Evolutionary conservation across 208 protist genomes (phyloP).

Genomic region (Trypanosoma vivax): DNA sequence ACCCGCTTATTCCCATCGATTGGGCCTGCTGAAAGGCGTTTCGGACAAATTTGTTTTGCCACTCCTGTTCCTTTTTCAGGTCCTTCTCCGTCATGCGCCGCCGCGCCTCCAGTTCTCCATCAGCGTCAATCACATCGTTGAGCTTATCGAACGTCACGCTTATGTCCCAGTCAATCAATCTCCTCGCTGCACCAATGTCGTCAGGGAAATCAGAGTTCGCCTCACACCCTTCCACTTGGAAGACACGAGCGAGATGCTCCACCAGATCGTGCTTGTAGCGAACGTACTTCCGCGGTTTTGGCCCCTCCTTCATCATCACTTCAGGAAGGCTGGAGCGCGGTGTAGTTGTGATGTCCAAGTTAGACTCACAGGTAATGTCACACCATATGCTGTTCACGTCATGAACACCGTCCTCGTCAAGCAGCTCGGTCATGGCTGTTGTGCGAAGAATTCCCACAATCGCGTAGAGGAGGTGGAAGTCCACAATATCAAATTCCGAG

Average conservation of each 20-base stretch:
- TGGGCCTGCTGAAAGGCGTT: slow-evolving; percentile 76
- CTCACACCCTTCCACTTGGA: slow-evolving; percentile 36
- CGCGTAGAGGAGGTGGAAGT: slow-evolving; percentile 60
- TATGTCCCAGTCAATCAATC: slow-evolving; percentile 68
- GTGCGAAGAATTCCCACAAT: slow-evolving; percentile 42
- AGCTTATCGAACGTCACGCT: slow-evolving; percentile 67
- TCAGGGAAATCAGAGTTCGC: slow-evolving; percentile 38
- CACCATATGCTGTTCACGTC: slow-evolving; percentile 50
- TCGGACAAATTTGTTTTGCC: slow-evolving; percentile 62
- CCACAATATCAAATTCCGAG: slow-evolving; percentile 69
- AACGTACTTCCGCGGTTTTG: slow-evolving; percentile 36
- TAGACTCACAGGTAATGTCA: slow-evolving; percentile 24
- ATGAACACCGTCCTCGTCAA: slow-evolving; percentile 47
- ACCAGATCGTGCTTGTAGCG: slow-evolving; percentile 75
- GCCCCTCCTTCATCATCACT: slow-evolving; percentile 17
- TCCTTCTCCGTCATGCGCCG: slow-evolving; percentile 62
- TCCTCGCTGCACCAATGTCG: slow-evolving; percentile 66
- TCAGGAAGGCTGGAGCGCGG: slow-evolving; percentile 45
- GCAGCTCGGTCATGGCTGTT: slow-evolving; percentile 32
- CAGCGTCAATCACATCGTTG: slow-evolving; percentile 71
- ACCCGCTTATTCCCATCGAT: slow-evolving; percentile 80
- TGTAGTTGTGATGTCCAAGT: slow-evolving; percentile 16
- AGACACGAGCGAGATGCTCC: slow-evolving; percentile 51
- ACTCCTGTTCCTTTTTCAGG: slow-evolving; percentile 31
- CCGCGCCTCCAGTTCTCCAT: slow-evolving; percentile 43